phyloP scores from a whole-genome alignment of 331 rosid species.

The Pyracantha coccinea region DNA sequence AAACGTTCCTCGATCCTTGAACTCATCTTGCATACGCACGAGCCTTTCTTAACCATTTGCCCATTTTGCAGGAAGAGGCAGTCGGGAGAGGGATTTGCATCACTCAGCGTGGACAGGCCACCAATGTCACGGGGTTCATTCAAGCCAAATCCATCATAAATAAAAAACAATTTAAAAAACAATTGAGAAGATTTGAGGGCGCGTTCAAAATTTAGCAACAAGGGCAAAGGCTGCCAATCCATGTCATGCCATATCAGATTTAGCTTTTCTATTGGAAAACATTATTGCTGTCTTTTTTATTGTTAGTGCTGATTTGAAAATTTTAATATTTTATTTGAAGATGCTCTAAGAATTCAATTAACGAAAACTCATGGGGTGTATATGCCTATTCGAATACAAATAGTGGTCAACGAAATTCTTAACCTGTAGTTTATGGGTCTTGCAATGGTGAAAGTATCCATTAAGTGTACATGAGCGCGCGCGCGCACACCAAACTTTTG shows the following conservation, averaged over 20 bases:
- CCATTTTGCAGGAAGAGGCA: conserved; percentile 38
- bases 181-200: too few species aligned
- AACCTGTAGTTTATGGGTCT: background rate
- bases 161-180: too few species aligned
- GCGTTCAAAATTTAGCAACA: too few species aligned
- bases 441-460: too few species aligned
- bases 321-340: too few species aligned
- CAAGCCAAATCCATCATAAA: conserved; percentile 21
- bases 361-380: background rate
- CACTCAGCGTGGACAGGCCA: conserved; percentile 39
- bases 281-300: too few species aligned
- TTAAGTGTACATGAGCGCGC: too few species aligned
- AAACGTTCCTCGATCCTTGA: background rate
- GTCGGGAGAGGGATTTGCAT: conserved; percentile 53
- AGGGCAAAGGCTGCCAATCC: too few species aligned
- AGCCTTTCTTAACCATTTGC: conserved; percentile 9
- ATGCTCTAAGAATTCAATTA: too few species aligned
- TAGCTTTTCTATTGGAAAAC: too few species aligned
- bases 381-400: background rate
- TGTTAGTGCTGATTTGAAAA: too few species aligned
- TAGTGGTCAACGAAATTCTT: background rate
- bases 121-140: conserved; percentile 20
- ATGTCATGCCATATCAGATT: too few species aligned
- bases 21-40: background rate
- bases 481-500: background rate